Evolutionary conservation across 345 rosid genomes (phyloP).

Genomic region (Nephelium lappaceum): DNA sequence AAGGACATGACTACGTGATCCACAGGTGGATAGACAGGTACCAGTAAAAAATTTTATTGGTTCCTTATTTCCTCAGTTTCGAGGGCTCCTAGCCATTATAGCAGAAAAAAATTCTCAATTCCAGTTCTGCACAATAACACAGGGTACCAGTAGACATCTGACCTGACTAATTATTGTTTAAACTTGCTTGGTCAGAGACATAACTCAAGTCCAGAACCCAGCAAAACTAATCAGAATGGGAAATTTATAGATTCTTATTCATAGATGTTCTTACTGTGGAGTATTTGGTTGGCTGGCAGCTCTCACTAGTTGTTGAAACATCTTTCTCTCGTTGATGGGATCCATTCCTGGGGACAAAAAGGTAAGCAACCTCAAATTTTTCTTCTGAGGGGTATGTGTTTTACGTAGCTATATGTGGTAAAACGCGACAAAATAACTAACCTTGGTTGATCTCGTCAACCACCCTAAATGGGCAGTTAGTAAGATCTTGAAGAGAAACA

Average conservation of each 20-base stretch:
- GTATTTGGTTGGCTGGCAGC: conserved; percentile 94
- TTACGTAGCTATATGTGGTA: neutral
- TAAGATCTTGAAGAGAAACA: conserved; percentile 96
- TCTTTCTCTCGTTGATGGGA: conserved; percentile 92
- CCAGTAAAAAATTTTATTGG: neutral
- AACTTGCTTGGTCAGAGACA: neutral
- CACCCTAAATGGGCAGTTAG: conserved; percentile 94
- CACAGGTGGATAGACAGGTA: neutral
- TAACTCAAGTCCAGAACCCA: neutral
- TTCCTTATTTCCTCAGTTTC: neutral
- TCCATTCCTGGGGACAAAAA: conserved; percentile 74
- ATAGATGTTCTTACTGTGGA: conserved; percentile 70
- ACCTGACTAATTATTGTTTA: neutral
- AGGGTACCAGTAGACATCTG: neutral
- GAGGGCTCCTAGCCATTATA: neutral
- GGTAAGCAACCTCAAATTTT: neutral
- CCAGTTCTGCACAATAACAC: neutral
- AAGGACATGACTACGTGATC: neutral
- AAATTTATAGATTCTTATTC: neutral
- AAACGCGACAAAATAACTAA: conserved; percentile 15
- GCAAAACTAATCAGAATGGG: neutral
- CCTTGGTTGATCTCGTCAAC: conserved; percentile 99
- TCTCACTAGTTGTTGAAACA: conserved; percentile 96
- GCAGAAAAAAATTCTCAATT: neutral
- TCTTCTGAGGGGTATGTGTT: neutral